These are phyloP conservation scores for Psilocybe subaeruginosa DNA, from an alignment of 768 basidiomycete genomes.

Conservation along the genomic window DNA sequence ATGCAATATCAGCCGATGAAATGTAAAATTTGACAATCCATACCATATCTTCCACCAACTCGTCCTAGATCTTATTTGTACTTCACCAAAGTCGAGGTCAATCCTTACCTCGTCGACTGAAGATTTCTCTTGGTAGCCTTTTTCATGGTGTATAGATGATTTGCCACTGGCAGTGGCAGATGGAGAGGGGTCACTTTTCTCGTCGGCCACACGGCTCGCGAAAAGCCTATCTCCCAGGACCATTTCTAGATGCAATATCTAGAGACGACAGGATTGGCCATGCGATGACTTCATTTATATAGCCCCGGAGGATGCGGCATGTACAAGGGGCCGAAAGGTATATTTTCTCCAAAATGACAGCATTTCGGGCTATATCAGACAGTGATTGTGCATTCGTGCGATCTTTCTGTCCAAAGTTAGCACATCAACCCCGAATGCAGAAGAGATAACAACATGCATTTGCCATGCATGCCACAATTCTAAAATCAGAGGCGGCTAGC, in stretches of 20 bases:
- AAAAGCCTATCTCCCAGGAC: neutral
- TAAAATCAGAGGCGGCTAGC: neutral
- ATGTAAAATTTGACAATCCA: conserved; percentile 8
- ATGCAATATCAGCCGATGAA: neutral
- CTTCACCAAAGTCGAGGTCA: conserved; percentile 43
- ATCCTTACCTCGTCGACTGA: conserved; percentile 21
- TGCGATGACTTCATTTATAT: neutral
- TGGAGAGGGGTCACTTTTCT: neutral
- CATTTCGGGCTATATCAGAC: neutral
- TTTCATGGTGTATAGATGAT: conserved; percentile 2
- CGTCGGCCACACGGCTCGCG: neutral
- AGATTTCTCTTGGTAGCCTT: conserved; percentile 7
- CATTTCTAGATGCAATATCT: neutral
- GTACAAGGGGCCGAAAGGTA: neutral
- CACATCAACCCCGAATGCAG: too few species aligned
- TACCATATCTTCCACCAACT: conserved; percentile 63
- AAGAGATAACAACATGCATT: neutral
- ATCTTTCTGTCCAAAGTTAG: neutral
- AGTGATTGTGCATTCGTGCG: neutral
- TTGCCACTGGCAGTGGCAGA: conserved; percentile 2
- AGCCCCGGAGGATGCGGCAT: neutral
- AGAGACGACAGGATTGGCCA: neutral
- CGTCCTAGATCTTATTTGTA: conserved; percentile 42
- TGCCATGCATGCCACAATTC: neutral
- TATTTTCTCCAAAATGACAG: conserved; percentile 7